phyloP scores from a whole-genome alignment of 768 basidiomycete species.

The Russula earlei region DNA sequence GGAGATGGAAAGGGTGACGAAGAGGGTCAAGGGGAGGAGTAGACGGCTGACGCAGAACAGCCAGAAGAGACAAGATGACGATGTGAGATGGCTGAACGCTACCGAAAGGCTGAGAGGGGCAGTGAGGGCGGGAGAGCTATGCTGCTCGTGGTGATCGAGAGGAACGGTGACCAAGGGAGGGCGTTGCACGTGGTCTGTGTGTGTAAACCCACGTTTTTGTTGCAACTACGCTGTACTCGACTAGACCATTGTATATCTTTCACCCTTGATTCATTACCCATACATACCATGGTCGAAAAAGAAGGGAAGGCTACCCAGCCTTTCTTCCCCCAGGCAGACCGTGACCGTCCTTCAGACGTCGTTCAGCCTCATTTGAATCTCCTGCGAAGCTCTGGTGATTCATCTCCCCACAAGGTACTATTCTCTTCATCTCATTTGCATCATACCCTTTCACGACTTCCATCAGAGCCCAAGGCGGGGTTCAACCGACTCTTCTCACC shows the following conservation, averaged over 20 bases:
- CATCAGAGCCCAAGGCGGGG: conserved; percentile 75
- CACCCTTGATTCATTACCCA: conserved; percentile 2
- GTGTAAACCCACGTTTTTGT: conserved; percentile 8
- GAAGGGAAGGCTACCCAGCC: conserved; percentile 11
- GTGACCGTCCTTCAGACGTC: conserved; percentile 13
- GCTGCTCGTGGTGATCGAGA: conserved; percentile 12
- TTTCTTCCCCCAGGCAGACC: conserved; percentile 18
- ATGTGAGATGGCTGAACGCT: conserved; percentile 37
- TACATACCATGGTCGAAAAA: conserved; percentile 19
- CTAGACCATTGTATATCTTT: conserved; percentile 2
- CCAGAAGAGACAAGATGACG: conserved; percentile 43
- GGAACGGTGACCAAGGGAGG: background rate
- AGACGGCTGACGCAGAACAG: conserved; percentile 52
- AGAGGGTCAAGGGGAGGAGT: conserved; percentile 18
- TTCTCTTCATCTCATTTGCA: conserved; percentile 30
- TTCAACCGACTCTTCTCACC: conserved; percentile 74
- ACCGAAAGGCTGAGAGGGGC: conserved; percentile 26
- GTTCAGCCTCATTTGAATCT: conserved; percentile 19
- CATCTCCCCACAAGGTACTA: conserved; percentile 24
- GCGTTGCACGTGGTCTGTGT: conserved; percentile 12
- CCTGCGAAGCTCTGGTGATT: conserved; percentile 17
- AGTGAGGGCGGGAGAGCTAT: conserved; percentile 17
- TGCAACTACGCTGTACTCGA: background rate
- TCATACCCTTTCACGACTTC: conserved; percentile 62
- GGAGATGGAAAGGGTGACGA: conserved; percentile 27